Percentiles rank a stretch among this genome's conserved stretches.
Conservation (phyloP, 768 basidiomycete species). For the Boletellus ananas region DNA sequence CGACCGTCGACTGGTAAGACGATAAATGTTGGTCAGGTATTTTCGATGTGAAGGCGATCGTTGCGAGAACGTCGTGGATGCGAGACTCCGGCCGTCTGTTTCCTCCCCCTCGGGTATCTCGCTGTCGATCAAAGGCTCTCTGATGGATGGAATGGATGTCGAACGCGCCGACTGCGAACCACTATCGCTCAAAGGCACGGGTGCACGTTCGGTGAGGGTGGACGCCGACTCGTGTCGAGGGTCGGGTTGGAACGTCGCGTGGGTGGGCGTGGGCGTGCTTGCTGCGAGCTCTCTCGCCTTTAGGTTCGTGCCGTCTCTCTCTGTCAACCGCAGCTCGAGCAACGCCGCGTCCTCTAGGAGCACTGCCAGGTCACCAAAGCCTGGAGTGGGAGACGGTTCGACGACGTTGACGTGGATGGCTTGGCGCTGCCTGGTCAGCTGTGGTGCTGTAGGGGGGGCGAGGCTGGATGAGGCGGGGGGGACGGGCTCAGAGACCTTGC, state of each 20-base stretch:
- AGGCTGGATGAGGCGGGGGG: conserved; percentile 15
- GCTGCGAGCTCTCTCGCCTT: conserved; percentile 10
- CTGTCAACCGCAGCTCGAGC: conserved; percentile 50
- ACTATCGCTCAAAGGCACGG: conserved; percentile 14
- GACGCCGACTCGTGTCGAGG: conserved; percentile 18
- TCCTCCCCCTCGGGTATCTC: conserved; percentile 26
- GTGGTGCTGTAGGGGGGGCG: conserved; percentile 25
- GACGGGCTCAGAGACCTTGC: conserved; percentile 43
- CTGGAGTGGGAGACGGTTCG: conserved; percentile 44
- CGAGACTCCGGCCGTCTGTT: conserved; percentile 29
- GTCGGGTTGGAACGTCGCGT: conserved; percentile 21
- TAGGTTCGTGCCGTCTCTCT: conserved; percentile 33
- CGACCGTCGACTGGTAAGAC: conserved; percentile 39
- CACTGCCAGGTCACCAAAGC: conserved; percentile 48
- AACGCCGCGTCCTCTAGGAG: conserved; percentile 57
- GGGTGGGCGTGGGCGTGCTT: conserved; percentile 23
- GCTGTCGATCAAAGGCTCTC: conserved; percentile 24
- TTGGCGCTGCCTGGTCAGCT: conserved; percentile 26
- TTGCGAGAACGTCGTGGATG: conserved; percentile 43
- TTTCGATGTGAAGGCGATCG: conserved; percentile 46
- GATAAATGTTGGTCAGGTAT: conserved; percentile 48
- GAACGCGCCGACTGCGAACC: conserved; percentile 26
- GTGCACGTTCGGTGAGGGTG: conserved; percentile 19
- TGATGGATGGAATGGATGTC: conserved; percentile 28
- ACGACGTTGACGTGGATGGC: conserved; percentile 17